These are phyloP conservation scores for Setomelanomma holmii DNA, from an alignment of 2,329 filamentous ascomycete genomes.

Conservation along the genomic window DNA sequence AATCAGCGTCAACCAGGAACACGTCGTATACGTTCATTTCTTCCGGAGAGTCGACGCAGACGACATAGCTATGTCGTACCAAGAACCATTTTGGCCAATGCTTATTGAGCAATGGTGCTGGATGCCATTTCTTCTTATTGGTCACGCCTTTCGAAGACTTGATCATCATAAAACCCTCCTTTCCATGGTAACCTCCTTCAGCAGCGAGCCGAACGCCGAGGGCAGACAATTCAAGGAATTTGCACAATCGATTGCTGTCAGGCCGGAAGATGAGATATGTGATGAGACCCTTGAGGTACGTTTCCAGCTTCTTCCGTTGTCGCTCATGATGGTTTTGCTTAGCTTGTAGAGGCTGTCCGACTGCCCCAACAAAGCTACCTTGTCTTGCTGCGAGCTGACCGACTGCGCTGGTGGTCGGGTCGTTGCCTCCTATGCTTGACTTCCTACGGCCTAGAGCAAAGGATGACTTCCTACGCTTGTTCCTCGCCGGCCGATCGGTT, in stretches of 20 bases:
- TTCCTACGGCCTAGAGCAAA: conserved; percentile 65
- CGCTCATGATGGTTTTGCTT: conserved; percentile 73
- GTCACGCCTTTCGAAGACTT: conserved; percentile 89
- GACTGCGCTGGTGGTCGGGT: conserved; percentile 25
- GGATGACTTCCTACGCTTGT: conserved; percentile 62
- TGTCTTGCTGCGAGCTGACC: conserved; percentile 36
- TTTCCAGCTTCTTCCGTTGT: conserved; percentile 84
- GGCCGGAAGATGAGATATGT: conserved; percentile 95
- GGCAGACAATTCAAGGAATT: conserved; percentile 93
- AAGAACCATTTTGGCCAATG: conserved; percentile 97
- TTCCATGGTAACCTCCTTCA: conserved; percentile 96
- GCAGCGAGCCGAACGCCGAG: conserved; percentile 91
- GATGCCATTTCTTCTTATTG: conserved; percentile 80
- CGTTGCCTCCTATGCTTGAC: conserved; percentile 58
- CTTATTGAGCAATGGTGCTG: conserved; percentile 77
- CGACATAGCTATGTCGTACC: conserved; percentile 96
- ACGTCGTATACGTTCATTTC: conserved; percentile 99
- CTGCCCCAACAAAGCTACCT: conserved; percentile 51
- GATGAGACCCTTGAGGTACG: conserved; percentile 92
- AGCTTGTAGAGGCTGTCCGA: conserved; percentile 46
- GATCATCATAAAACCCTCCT: conserved; percentile 93
- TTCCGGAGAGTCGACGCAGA: conserved; percentile 97
- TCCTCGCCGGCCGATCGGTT: conserved; percentile 65
- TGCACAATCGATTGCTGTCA: conserved; percentile 93
- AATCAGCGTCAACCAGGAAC: conserved; percentile 91